Percentiles rank a stretch among this genome's conserved stretches.
phyloP scores from a whole-genome alignment of 768 basidiomycete species.

The Boletus speciosus region DNA sequence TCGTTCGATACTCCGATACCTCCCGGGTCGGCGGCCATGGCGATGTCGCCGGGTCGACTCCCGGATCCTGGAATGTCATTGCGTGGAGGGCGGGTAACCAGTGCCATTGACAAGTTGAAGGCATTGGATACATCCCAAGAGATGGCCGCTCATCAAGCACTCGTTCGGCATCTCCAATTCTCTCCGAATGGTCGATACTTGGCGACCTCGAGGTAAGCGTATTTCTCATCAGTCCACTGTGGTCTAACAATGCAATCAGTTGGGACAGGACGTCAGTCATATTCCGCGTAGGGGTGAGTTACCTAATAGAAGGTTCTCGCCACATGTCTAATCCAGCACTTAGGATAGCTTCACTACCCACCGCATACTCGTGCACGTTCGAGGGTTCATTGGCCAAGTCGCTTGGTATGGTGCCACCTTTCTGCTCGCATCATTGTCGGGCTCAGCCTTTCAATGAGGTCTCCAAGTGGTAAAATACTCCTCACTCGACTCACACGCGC shows the following conservation, averaged over 20 bases:
- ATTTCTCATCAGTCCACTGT: background rate
- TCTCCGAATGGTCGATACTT: slow-evolving; percentile 52
- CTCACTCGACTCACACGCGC: slow-evolving; percentile 48
- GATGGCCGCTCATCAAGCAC: slow-evolving; percentile 43
- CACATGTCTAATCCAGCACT: slow-evolving; percentile 13
- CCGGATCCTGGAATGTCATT: slow-evolving; percentile 34
- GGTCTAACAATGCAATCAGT: slow-evolving; percentile 25
- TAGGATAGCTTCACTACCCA: slow-evolving; percentile 44
- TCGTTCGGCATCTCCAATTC: slow-evolving; percentile 53
- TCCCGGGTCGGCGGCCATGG: slow-evolving; percentile 16
- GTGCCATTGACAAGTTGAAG: slow-evolving; percentile 41
- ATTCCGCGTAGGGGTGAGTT: slow-evolving; percentile 45
- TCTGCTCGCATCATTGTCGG: background rate
- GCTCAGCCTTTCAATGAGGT: slow-evolving; percentile 33
- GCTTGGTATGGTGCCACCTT: slow-evolving; percentile 38
- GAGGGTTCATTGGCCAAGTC: slow-evolving; percentile 53
- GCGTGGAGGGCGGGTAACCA: slow-evolving; percentile 39
- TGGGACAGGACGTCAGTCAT: slow-evolving; percentile 52
- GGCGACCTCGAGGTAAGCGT: slow-evolving; percentile 49
- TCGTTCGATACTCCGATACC: slow-evolving; percentile 27
- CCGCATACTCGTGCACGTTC: slow-evolving; percentile 48
- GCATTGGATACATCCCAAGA: slow-evolving; percentile 40
- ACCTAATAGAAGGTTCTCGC: slow-evolving; percentile 2
- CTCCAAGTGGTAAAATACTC: slow-evolving; percentile 43
- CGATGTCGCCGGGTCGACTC: slow-evolving; percentile 31